phyloP scores from a whole-genome alignment of 176 grass and related monocot genomes.

The Ensete ventricosum region DNA sequence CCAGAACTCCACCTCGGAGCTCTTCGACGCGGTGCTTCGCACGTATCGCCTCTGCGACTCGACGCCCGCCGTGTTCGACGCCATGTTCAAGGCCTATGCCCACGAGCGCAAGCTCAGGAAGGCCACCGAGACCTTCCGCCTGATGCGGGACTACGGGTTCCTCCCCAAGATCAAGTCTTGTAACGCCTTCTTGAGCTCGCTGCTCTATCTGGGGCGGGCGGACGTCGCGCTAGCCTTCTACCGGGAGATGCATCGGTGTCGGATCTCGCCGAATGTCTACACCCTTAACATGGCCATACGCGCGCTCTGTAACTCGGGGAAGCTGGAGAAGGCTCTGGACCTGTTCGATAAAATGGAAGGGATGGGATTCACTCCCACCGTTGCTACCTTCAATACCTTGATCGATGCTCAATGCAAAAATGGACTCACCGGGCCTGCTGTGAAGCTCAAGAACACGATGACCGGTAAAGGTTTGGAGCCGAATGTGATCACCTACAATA shows the following conservation, averaged over 20 bases:
- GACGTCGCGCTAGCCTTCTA: slow-evolving; percentile 67
- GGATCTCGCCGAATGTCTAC: slow-evolving; percentile 63
- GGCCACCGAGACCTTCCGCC: slow-evolving; percentile 46
- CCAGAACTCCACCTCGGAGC: slow-evolving; percentile 13
- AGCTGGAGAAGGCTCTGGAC: slow-evolving; percentile 30
- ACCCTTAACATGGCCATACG: slow-evolving; percentile 72
- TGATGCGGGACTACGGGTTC: slow-evolving; percentile 57
- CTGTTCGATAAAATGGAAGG: slow-evolving; percentile 54
- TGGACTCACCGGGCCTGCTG: slow-evolving; percentile 17
- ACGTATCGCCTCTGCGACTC: slow-evolving; percentile 23
- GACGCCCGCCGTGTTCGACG: slow-evolving; percentile 33
- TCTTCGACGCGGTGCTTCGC: slow-evolving; percentile 30
- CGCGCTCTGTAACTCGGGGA: slow-evolving; percentile 34
- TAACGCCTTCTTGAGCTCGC: slow-evolving; percentile 60
- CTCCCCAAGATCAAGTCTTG: slow-evolving; percentile 57
- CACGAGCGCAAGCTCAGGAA: slow-evolving; percentile 47
- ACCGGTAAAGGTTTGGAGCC: slow-evolving; percentile 36
- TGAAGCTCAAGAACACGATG: slow-evolving; percentile 58
- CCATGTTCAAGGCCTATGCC: slow-evolving; percentile 62
- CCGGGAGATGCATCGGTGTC: slow-evolving; percentile 54
- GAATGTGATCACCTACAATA: slow-evolving; percentile 49
- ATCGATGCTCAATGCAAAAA: slow-evolving; percentile 51
- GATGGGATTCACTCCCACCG: slow-evolving; percentile 38
- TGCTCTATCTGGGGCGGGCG: slow-evolving; percentile 35
- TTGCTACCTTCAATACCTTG: slow-evolving; percentile 56